Evolutionary conservation across 2,329 filamentous ascomycete genomes (phyloP), one percentile per base, ranked within the genome.

Genomic region (Emmonsia crescens): DNA sequence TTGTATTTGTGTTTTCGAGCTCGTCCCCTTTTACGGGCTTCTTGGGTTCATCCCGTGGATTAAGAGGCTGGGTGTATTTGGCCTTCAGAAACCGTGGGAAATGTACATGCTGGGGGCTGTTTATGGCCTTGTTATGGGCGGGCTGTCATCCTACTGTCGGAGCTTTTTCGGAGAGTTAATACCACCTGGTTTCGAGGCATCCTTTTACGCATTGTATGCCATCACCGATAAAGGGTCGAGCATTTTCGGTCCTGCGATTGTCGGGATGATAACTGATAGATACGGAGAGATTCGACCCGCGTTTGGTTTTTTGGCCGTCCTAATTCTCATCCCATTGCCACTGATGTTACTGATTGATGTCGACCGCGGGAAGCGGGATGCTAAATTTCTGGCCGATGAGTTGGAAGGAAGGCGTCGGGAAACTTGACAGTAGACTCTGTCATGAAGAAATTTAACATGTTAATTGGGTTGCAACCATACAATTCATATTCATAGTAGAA

Each of bases 171-270:
- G 91, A 46, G 92, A 97, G 74, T 81, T 99, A 61, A 96, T 99
- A 61, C 94, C 94, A 1, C 90, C 91, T 0, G 94, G 94, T 3
- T 95, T 89, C 36, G 94, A 99, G 75, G 92, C 94, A 0, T 92
- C 93, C 0, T 99, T 99, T 72, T 99, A 96, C 72, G 92, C 93
- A 0, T 80, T 99, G 1, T 99, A 97, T 72, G 94, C 94, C 42
- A 96, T 97, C 65, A 97, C 94, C 1, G 94, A 99, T 74, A 99
- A 99, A 75, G 92, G 93, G 0, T 94, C 89, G 27, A 95, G 89
- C 71, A 81, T 97, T 1, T 96, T 99, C 74, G 94, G 94, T 0
- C 94, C 94, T 0, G 89, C 91, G 0, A 93, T 99, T 71, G 94
- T 99, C 0, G 94, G 92, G 1, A 85, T 86, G 14, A 96, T 99